Percentiles rank a stretch among this genome's conserved stretches.
These are phyloP conservation scores for Hypoxylon sp. DNA, from an alignment of 2,329 filamentous ascomycete genomes.

Conservation along the genomic window DNA sequence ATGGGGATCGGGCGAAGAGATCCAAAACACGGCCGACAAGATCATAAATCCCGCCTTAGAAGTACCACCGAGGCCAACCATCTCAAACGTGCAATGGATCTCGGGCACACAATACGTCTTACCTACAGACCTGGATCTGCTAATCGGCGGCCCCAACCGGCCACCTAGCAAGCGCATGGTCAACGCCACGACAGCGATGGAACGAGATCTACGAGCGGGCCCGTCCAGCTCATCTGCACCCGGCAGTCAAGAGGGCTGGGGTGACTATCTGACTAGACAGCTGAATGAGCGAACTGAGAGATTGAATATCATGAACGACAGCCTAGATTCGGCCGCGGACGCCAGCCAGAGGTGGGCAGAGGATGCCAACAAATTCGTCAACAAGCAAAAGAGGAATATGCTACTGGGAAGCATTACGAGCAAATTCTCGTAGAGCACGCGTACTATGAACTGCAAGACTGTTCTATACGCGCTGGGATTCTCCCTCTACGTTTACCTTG, in stretches of 20 bases:
- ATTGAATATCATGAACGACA: constrained; percentile 81
- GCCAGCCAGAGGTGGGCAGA: constrained; percentile 85
- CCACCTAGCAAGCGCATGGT: constrained; percentile 90
- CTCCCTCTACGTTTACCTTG: background rate
- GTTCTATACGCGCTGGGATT: background rate
- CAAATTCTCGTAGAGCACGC: constrained; percentile 59
- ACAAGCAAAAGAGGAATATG: constrained; percentile 85
- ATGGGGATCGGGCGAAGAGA: constrained; percentile 76
- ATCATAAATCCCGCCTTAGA: constrained; percentile 79
- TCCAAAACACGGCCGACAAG: constrained; percentile 72
- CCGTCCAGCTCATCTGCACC: constrained; percentile 45
- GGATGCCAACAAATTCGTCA: constrained; percentile 87
- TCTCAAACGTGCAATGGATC: constrained; percentile 96
- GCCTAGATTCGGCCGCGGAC: constrained; percentile 82
- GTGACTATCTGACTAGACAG: constrained; percentile 84
- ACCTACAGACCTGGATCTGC: constrained; percentile 83
- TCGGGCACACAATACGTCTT: constrained; percentile 92
- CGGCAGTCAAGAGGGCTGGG: constrained; percentile 67
- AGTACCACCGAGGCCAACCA: constrained; percentile 84
- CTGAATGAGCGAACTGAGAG: constrained; percentile 91
- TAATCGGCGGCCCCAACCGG: constrained; percentile 88
- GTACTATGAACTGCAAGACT: constrained; percentile 1
- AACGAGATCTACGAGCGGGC: constrained; percentile 62
- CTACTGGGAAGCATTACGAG: constrained; percentile 74
- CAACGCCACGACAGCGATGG: constrained; percentile 78